These are phyloP conservation scores for Eucalyptus marginata DNA, from an alignment of 345 rosid genomes.

Conservation along the genomic window DNA sequence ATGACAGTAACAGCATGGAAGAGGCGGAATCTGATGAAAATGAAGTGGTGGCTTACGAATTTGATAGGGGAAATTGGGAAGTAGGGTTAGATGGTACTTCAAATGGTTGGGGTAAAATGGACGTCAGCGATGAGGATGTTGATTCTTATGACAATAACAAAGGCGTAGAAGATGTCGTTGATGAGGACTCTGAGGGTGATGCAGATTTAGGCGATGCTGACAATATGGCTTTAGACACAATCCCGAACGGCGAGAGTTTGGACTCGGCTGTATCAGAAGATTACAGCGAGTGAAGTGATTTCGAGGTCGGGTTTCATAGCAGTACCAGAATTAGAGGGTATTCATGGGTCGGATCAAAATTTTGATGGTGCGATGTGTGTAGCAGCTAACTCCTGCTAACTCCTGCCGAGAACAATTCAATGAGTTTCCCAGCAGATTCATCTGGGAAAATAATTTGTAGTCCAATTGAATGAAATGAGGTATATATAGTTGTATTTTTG, in stretches of 20 bases:
- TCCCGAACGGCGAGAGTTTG: constrained; percentile 18
- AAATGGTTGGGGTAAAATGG: constrained; percentile 42
- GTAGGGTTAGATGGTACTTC: constrained; percentile 10
- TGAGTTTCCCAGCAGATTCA: background rate
- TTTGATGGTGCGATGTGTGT: background rate
- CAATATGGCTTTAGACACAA: constrained; percentile 23
- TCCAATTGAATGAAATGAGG: background rate
- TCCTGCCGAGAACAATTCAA: background rate
- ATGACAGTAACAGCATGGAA: constrained; percentile 42
- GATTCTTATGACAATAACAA: constrained; percentile 23
- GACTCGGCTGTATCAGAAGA: constrained; percentile 55
- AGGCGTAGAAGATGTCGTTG: constrained; percentile 9
- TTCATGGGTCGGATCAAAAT: background rate
- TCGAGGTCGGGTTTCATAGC: background rate
- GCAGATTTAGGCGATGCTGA: constrained; percentile 36
- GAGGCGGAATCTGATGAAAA: constrained; percentile 64
- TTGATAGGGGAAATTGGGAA: constrained; percentile 51
- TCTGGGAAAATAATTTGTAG: background rate
- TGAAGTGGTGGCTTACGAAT: constrained; percentile 34
- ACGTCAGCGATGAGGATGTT: constrained; percentile 50
- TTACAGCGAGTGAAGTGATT: constrained; percentile 48
- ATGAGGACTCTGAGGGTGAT: constrained; percentile 21
- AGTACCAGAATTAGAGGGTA: background rate
- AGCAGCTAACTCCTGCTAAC: background rate
- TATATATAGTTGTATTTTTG: background rate